phyloP scores from a whole-genome alignment of 2,329 filamentous ascomycete genomes.

The Gliomastix tumulicola region DNA sequence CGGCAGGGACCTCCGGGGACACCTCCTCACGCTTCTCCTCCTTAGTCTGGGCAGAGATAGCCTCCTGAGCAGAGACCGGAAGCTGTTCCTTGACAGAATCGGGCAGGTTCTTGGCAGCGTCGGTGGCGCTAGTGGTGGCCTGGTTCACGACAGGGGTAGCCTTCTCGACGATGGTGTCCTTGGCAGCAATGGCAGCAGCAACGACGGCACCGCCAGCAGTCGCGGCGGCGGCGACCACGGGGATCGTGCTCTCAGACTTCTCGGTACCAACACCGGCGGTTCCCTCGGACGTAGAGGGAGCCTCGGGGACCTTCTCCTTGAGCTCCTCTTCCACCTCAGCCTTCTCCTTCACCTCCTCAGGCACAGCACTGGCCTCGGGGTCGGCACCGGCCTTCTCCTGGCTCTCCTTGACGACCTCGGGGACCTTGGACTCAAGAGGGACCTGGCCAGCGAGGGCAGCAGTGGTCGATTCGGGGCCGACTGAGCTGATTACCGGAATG shows the following conservation, averaged over 20 bases:
- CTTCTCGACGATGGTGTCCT: slow-evolving; percentile 24
- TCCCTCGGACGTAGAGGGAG: slow-evolving; percentile 50
- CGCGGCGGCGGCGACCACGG: slow-evolving; percentile 31
- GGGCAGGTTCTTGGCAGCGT: slow-evolving; percentile 41
- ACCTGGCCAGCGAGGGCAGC: slow-evolving; percentile 61
- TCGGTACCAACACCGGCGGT: slow-evolving; percentile 43
- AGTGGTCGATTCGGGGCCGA: slow-evolving; percentile 54
- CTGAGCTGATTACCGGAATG: slow-evolving; percentile 36
- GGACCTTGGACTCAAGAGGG: slow-evolving; percentile 49
- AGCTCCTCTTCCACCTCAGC: slow-evolving; percentile 64
- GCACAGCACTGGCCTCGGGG: slow-evolving; percentile 62
- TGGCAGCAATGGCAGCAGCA: slow-evolving; percentile 22
- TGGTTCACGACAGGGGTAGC: slow-evolving; percentile 19
- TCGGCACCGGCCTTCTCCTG: slow-evolving; percentile 57
- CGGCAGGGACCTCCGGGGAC: slow-evolving; percentile 43
- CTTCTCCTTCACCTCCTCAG: slow-evolving; percentile 64
- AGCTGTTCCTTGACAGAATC: slow-evolving; percentile 45
- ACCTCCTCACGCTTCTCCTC: slow-evolving; percentile 34
- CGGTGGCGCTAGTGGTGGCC: slow-evolving; percentile 26
- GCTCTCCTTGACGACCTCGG: slow-evolving; percentile 61
- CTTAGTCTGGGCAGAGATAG: slow-evolving; percentile 34
- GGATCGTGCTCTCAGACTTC: slow-evolving; percentile 38
- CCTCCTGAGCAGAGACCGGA: slow-evolving; percentile 41
- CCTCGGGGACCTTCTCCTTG: slow-evolving; percentile 57
- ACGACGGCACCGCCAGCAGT: slow-evolving; percentile 26